Evolutionary conservation across 2,329 filamentous ascomycete species (phyloP), one percentile per base, ranked within the genome.

Genomic region (Pseudocercospora musae): DNA sequence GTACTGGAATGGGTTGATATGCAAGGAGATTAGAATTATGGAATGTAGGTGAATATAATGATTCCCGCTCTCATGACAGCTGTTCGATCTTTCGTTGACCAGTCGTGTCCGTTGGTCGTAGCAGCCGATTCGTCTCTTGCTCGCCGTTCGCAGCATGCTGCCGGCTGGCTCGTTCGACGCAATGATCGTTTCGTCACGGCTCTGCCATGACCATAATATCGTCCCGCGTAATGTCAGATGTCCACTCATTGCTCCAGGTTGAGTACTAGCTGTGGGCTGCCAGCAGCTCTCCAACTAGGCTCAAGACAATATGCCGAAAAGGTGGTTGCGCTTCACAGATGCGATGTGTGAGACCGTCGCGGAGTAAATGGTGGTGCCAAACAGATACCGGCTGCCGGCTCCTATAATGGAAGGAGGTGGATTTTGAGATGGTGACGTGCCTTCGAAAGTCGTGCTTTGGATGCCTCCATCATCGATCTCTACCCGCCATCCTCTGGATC

Each of bases 401-500:
- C 48, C 21, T 13, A 8, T 10, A 18, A 18, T 40, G 13, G 37
- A 40, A 40, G 37, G 37, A 40, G 15, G 15, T 40, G 2, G 37
- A 4, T 40, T n/a, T 40, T 8, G 37, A 40, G 37, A n/a, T n/a
- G 25, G 48, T 52, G 52, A 25, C 52, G 18, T 10, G 52, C 52
- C 8, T 31, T 9, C 21, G 21, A 10, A 52, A 52, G 27, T 7
- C n/a, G 8, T 37, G n/a, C 33, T 33, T 20, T 48, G 25, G 7
- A 31, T 50, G 25, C 4, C 5, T 21, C 42, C 20, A 50, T 58
- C 60, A 33, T 21, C 50, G 40, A 20, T 53, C 10, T 21, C 52
- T 44, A 11, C 50, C 42, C 2, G 29, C 21, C 48, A 29, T 33
- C 20, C 58, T 61, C 53, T 71, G 68, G 18, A 74, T 69, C 15